Conservation (phyloP, 2,329 filamentous ascomycete genomes). For the Exophiala viscosa region DNA sequence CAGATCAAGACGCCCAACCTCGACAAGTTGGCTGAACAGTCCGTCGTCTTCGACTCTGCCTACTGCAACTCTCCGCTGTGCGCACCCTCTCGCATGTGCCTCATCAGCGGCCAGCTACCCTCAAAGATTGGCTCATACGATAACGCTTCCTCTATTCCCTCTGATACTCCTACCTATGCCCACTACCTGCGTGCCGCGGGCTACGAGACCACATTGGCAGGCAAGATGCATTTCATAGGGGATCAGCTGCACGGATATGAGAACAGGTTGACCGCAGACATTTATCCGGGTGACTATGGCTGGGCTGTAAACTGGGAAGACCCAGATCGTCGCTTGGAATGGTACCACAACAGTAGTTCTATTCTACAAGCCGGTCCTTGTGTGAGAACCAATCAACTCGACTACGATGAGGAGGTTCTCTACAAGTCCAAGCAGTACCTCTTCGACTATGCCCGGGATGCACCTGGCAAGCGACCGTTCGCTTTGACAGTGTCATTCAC, state of each 20-base stretch:
- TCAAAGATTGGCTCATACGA: conserved; percentile 91
- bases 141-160: conserved; percentile 79
- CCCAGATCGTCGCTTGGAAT: conserved; percentile 73
- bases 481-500: conserved; percentile 88
- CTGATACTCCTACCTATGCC: conserved; percentile 84
- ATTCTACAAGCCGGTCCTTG: conserved; percentile 86
- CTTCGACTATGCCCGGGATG: conserved; percentile 80
- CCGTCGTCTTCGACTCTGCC: conserved; percentile 87
- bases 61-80: conserved; percentile 94
- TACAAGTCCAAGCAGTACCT: conserved; percentile 85
- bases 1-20: conserved; percentile 91
- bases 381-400: conserved; percentile 87
- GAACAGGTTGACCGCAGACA: conserved; percentile 86
- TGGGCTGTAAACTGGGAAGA: conserved; percentile 97
- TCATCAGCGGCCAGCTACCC: conserved; percentile 87
- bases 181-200: conserved; percentile 82
- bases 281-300: conserved; percentile 90
- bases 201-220: conserved; percentile 85
- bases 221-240: conserved; percentile 97
- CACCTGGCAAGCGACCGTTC: conserved; percentile 70
- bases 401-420: conserved; percentile 96
- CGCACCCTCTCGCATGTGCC: conserved; percentile 86
- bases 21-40: conserved; percentile 72
- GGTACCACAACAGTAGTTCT: conserved; percentile 95
- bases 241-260: conserved; percentile 95